Base-by-base conservation (phyloP, 352 stramenopile genomes). In the Phytophthora aleatoria region DNA sequence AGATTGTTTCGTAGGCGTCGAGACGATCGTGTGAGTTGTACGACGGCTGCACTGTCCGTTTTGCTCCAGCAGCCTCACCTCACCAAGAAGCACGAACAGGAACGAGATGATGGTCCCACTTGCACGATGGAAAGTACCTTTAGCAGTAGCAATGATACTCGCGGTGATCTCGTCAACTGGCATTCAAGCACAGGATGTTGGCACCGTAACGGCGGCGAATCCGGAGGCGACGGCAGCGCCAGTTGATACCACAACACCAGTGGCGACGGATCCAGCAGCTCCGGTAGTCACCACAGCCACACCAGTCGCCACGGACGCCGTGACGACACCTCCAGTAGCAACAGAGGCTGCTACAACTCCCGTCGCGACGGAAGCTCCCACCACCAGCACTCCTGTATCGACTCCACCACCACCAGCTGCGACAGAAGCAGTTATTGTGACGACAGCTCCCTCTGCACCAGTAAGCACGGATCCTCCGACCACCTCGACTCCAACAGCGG, bases 71-170 rank as follows among this genome's bases (percentile, higher is more conserved):
- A 6, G 13, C 13, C 16, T 45, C 33, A n/a, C 42, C 30, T 50
- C 31, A 63, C 33, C 54, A 47, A 57, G 50, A 67, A 47, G 20
- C 3, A 44, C 26, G 47, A 57, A 47, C 39, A 38, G 51, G 27
- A 38, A 56, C 20, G 20, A 33, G 31, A 27, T n/a, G 42, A 76
- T 76, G 69, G 35, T 54, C 67, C 45, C 50, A 50, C 50, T 59
- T 42, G 42, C 36, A 15, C 51, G 35, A 61, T 68, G 61, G 51
- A 45, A 47, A 27, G 36, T 67, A 9, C 13, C 64, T 28, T 24
- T 70, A 20, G 42, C 39, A 36, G 41, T 41, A 33, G 45, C 48
- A 38, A 48, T 70, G 42, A 9, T 31, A 28, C 12, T 76, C 5
- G 38, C 38, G 12, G 35, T 62, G 48, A 44, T 68, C 30, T 49